Evolutionary conservation across 352 stramenopile genomes (phyloP), one percentile per base, ranked within the genome.

Genomic region (Pythium pectinolyticum): DNA sequence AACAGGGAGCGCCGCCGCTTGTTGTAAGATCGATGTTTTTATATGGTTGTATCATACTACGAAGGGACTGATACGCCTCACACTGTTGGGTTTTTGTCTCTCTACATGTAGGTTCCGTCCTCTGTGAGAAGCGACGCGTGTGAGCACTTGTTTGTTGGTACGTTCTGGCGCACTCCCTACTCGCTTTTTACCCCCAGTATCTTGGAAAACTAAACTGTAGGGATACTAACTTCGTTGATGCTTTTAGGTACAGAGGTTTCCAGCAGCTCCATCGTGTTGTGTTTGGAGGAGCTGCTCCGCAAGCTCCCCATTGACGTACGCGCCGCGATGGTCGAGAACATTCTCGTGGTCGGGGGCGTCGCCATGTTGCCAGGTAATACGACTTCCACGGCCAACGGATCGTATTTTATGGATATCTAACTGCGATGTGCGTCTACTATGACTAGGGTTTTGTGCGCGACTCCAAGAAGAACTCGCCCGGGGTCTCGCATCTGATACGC

Each of bases 261-360:
- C 11, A 73, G 88, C 31, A 66, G 51, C 11, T 91, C 80, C 0
- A 77, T 95, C 43, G 70, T 88, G 11, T 74, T 77, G 19, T 80
- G 70, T 17, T 67, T 95, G 25, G 39, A 78, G 46, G 69, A 88
- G 11, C 34, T 88, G 5, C 48, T 90, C 3, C 77, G 80, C 48
- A 86, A 81, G 40, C 45, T 77, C 0, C 84, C 86, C 0, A 53
- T 95, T 28, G 86, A 95, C 54, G 72, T 90, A 24, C 76, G 83
- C 40, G 66, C 69, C 0, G 71, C 82, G 14, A 78, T 92, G 72
- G 63, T 88, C n/a, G 73, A 84, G 46, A 94, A 90, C 54, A 37
- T 95, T n/a, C 57, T 95, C 8, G 70, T 92, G 15, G 65, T 93
- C 24, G 86, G 86, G 27, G 86, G 86, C 39, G 79, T 75, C 3